Evolutionary conservation across 495 filamentous ascomycete genomes (phyloP).

Genomic region (Peziza echinospora): DNA sequence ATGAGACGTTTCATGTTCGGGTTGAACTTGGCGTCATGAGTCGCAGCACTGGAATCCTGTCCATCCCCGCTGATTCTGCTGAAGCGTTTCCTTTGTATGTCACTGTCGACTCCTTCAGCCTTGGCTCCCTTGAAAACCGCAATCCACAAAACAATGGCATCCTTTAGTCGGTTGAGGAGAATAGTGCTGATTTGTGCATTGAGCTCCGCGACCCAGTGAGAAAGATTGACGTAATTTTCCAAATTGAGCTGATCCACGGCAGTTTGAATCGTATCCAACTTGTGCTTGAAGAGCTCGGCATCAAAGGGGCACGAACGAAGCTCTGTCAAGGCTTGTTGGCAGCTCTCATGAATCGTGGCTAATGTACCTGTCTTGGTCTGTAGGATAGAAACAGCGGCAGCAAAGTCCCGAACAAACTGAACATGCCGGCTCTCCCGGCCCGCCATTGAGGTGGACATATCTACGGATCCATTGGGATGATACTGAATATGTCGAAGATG

Average conservation of each 20-base stretch:
- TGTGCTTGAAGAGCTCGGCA: constrained; percentile 46
- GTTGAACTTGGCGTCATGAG: constrained; percentile 23
- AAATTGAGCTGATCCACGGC: constrained; percentile 88
- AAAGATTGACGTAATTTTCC: constrained; percentile 81
- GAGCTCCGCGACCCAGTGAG: constrained; percentile 65
- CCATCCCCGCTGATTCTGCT: constrained; percentile 24
- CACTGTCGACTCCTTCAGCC: constrained; percentile 24
- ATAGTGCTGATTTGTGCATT: constrained; percentile 64
- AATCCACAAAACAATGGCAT: constrained; percentile 68
- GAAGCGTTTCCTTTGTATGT: constrained; percentile 24
- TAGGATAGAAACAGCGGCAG: constrained; percentile 55
- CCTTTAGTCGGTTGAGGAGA: constrained; percentile 51
- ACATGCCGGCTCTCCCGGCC: constrained; percentile 75
- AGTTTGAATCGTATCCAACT: constrained; percentile 65
- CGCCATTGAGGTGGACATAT: constrained; percentile 31
- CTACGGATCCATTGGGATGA: constrained; percentile 36
- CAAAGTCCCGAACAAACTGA: constrained; percentile 87
- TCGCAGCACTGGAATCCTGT: constrained; percentile 20
- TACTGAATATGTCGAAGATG: constrained; percentile 50
- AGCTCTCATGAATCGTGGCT: constrained; percentile 52
- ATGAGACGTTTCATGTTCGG: constrained; percentile 46
- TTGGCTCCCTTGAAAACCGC: constrained; percentile 48
- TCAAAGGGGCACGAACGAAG: constrained; percentile 74
- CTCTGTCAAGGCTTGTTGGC: constrained; percentile 61
- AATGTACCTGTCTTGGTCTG: constrained; percentile 68